Evolutionary conservation across 164 flowering plant species (phyloP), one percentile per base, ranked within the genome.

Genomic region (Tetracentron sinense): DNA sequence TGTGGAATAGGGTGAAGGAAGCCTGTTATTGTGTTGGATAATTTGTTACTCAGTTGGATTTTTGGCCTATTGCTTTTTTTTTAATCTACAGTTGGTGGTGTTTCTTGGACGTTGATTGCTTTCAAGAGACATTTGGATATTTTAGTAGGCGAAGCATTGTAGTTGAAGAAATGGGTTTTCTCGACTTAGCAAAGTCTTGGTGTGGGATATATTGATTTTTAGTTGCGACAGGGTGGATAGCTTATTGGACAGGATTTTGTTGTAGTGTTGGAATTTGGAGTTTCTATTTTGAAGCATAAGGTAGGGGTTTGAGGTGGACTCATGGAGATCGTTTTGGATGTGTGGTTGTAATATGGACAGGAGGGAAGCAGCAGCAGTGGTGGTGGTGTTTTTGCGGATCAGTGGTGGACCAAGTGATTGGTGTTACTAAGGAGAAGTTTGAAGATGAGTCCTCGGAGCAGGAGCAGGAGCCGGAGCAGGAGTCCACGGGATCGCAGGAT

Each of bases 321-420:
- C 54, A 67, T 78, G 79, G 78, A 70, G 77, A 55, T 81, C 77
- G 68, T 59, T 44, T 68, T 72, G 78, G 77, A 64, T 74, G 73
- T 61, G 64, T 82, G 82, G 82, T 75, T 82, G 77, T 70, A 46
- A 61, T 73, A 64, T 83, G 80, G 81, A 74, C 84, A 83, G 84
- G 87, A 64, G 70, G 79, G 68, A 69, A 61, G 69, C 78, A 46
- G 75, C 80, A 26, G 70, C 70, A 62, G 74, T 77, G 69, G 70
- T 56, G 69, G 71, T 74, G 74, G 79, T 77, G 68, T 63, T 67
- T 75, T 72, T 67, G 74, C 73, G 21, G 64, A 57, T 62, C 53
- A 35, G 74, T 73, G 59, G 67, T 31, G 53, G 66, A n/a, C n/a
- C n/a, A n/a, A n/a, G 57, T 72, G 71, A 71, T 54, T 67, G 68